phyloP scores from a whole-genome alignment of 768 basidiomycete species.

The Butyriboletus loyo region DNA sequence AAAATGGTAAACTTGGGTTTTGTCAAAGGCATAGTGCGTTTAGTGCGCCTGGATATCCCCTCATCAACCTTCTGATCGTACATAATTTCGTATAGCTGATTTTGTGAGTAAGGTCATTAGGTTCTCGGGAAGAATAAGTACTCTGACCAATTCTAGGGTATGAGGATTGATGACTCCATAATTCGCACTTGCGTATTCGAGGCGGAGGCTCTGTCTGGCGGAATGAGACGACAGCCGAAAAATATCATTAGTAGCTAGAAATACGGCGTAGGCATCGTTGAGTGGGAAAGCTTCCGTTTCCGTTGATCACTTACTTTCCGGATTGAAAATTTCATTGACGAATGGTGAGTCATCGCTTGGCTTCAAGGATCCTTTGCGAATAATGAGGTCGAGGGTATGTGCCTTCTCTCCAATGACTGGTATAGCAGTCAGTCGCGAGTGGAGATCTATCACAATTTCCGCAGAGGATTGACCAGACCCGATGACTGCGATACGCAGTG shows the following conservation, averaged over 20 bases:
- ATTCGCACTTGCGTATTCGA: conserved; percentile 49
- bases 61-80: conserved; percentile 50
- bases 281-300: neutral
- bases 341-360: conserved; percentile 54
- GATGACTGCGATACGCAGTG: conserved; percentile 43
- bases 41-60: conserved; percentile 37
- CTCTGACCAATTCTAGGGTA: conserved; percentile 41
- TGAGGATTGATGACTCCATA: conserved; percentile 52
- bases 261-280: neutral
- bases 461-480: conserved; percentile 49
- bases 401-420: conserved; percentile 17
- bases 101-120: neutral
- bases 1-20: conserved; percentile 36
- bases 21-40: conserved; percentile 3
- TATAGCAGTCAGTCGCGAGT: conserved; percentile 36
- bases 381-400: conserved; percentile 49
- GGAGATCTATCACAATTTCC: conserved; percentile 46
- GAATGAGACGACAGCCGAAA: conserved; percentile 38
- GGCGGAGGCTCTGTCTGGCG: conserved; percentile 34
- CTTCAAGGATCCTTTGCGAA: conserved; percentile 48
- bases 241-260: conserved; percentile 40
- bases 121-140: neutral
- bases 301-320: conserved; percentile 34
- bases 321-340: conserved; percentile 55
- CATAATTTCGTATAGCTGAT: conserved; percentile 47